Evolutionary conservation across 2,329 filamentous ascomycete genomes (phyloP).

Genomic region (Pseudogymnoascus sp.): DNA sequence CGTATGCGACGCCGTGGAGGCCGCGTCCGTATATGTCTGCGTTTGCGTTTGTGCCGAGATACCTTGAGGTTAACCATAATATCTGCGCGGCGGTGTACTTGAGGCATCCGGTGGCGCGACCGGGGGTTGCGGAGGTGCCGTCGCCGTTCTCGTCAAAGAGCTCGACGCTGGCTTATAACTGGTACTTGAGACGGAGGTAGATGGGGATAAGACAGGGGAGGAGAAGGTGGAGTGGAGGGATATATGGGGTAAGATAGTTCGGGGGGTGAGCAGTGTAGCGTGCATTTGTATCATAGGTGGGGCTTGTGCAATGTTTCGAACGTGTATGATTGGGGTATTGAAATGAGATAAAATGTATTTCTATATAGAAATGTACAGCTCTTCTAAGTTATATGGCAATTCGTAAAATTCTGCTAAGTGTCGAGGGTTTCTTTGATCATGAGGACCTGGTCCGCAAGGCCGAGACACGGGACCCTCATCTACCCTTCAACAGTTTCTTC

Average conservation of each 20-base stretch:
- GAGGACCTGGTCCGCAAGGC: not conserved
- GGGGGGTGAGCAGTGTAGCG: not conserved
- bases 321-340: constrained; percentile 4
- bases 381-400: not conserved
- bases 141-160: constrained; percentile 67
- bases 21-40: constrained; percentile 81
- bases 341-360: constrained; percentile 9
- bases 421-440: not conserved
- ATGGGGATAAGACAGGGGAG: constrained; percentile 6
- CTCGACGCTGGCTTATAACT: constrained; percentile 82
- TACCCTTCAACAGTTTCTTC: not conserved
- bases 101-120: constrained; percentile 83
- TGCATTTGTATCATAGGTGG: constrained; percentile 9
- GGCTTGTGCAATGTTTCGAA: constrained; percentile 7
- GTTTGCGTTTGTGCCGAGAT: constrained; percentile 91
- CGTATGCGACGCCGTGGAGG: constrained; percentile 86
- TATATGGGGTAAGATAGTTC: constrained; percentile 1
- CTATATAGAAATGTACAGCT: constrained; percentile 7
- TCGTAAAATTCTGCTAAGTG: not conserved
- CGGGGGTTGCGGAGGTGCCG: constrained; percentile 73
- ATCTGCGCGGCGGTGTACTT: constrained; percentile 94
- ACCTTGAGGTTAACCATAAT: constrained; percentile 96
- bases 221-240: not conserved
- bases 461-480: not conserved
- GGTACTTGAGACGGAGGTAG: constrained; percentile 61